Base-by-base conservation (phyloP, 768 basidiomycete species). In the Russula sp. region DNA sequence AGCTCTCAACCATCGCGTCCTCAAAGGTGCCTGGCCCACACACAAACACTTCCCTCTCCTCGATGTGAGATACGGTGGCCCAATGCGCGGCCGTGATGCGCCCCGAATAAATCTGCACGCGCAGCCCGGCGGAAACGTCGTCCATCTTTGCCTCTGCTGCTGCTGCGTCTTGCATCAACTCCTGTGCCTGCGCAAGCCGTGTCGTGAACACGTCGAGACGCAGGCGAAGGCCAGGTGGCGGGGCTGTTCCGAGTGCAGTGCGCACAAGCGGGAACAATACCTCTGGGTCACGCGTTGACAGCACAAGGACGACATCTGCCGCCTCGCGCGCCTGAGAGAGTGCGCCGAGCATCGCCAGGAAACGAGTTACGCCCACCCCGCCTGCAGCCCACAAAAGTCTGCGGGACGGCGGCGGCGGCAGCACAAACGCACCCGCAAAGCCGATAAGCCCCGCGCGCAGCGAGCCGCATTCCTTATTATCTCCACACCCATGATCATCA, bases 341-440 rank as follows among this genome's bases (percentile, higher is more conserved):
- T 13, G 59, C 52, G 18, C 65, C 57, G 14, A 83, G 73, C 79
- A 85, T 78, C 32, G 78, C 77, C n/a, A 86, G 67, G 70, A 83
- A 86, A 0, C 83, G 85, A 18, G 85, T 86, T 20, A 86, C 50
- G 3, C 85, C 84, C 43, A 87, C 85, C 0, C 85, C 85, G 25
- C 83, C 84, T 1, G 83, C 83, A n/a, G 83, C 71, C 83, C 82
- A 85, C 32, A 84, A 69, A 34, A 83, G 66, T 36, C 73, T 73
- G 9, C 59, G 41, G 32, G 67, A 35, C 35, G 25, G 43, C 6
- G 73, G 72, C 35, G 50, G 34, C 5, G 60, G 60, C 5, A 83
- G 71, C 8, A 72, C 69, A 60, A 85, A 86, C 5, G 78, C 76
- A 5, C 85, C 86, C 0, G 72, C 76, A 35, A 86, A 70, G 2